These are phyloP conservation scores for Cladorrhinum sp. DNA, from an alignment of 2,329 filamentous ascomycete genomes.

Conservation along the genomic window DNA sequence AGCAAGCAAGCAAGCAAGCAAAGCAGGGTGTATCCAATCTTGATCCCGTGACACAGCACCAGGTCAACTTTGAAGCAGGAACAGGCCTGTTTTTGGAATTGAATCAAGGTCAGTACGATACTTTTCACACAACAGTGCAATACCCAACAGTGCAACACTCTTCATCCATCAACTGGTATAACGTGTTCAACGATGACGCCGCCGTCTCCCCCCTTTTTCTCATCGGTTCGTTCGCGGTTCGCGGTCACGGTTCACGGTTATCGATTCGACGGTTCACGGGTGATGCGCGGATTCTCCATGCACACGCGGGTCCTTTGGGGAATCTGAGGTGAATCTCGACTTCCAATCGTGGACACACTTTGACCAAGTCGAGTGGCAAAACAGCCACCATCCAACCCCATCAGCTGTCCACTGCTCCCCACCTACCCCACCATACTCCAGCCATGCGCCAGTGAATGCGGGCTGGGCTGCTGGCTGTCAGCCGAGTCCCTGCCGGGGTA, in stretches of 20 bases:
- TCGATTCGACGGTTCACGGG: background rate
- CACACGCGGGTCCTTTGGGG: constrained; percentile 1
- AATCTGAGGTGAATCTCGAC: constrained; percentile 11
- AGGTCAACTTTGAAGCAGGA: background rate
- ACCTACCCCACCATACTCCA: constrained; percentile 13
- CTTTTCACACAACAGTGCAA: background rate
- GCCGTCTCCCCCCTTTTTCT: background rate
- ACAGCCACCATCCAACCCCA: constrained; percentile 17
- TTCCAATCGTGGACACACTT: constrained; percentile 11
- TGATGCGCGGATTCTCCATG: background rate
- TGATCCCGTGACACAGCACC: background rate
- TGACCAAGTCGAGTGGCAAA: constrained; percentile 14
- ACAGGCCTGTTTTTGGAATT: background rate
- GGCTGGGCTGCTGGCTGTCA: background rate
- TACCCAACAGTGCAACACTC: too few species aligned
- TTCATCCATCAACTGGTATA: too few species aligned
- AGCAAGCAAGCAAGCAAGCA: too few species aligned
- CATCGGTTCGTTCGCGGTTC: background rate
- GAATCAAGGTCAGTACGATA: background rate
- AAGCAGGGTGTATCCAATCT: too few species aligned
- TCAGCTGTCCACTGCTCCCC: constrained; percentile 20
- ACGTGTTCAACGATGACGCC: background rate
- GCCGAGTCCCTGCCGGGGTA: constrained; percentile 9
- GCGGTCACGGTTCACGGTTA: too few species aligned
- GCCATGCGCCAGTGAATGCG: background rate